A percentile compares a stretch with the other conserved stretches of the same genome.
Conservation (phyloP, 176 grass and related monocot species). For the Paspalum notatum region DNA sequence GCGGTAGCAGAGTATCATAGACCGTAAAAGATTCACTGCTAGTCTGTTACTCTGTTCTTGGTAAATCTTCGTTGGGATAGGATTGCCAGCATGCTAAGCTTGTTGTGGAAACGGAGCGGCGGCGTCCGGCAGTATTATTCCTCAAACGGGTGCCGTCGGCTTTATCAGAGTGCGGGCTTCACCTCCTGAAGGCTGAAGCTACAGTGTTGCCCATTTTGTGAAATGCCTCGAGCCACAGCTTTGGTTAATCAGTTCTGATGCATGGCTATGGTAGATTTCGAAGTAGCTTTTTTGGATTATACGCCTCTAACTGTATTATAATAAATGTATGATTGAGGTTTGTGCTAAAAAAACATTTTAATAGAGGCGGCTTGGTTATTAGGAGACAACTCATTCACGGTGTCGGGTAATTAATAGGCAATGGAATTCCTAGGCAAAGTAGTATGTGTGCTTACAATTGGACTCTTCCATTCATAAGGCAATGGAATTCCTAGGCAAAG, state of each 20-base stretch:
- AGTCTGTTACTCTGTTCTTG: background rate
- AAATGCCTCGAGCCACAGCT: background rate
- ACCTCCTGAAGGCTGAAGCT: background rate
- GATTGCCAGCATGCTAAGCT: background rate
- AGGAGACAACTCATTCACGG: background rate
- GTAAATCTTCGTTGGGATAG: background rate
- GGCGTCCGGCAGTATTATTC: background rate
- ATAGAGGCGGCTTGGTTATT: background rate
- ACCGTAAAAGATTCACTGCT: background rate
- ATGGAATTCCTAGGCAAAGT: background rate
- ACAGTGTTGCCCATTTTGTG: background rate
- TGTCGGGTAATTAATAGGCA: background rate
- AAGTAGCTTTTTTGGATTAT: background rate
- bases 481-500: background rate
- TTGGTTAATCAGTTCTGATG: constrained; percentile 2
- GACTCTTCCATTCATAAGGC: background rate
- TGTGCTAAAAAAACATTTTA: background rate
- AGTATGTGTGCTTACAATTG: background rate
- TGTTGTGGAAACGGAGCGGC: background rate
- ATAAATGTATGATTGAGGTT: background rate
- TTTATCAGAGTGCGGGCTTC: background rate
- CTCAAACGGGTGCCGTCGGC: background rate
- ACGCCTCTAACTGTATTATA: background rate
- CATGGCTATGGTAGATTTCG: background rate
- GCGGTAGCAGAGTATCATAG: background rate